Percentiles rank a stretch among this genome's conserved stretches.
Conservation (phyloP, 2,329 filamentous ascomycete species). For the Cladosporium sp. region DNA sequence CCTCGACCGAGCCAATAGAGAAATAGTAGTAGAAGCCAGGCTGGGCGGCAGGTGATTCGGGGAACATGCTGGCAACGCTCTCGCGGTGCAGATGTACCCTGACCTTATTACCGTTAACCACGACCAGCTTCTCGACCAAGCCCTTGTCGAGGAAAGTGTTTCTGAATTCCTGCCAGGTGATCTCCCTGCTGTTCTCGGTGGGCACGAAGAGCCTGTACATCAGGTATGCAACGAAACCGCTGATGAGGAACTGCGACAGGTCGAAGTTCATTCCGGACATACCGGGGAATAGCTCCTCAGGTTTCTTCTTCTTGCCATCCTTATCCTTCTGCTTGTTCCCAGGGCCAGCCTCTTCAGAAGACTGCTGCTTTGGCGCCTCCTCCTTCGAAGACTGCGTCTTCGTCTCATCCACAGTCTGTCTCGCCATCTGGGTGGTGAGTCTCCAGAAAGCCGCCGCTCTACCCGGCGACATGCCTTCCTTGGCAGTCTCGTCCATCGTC, state of each 20-base stretch:
- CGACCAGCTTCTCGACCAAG: slow-evolving; percentile 84
- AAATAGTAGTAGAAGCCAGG: slow-evolving; percentile 83
- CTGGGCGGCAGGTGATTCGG: slow-evolving; percentile 66
- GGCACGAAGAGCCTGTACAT: slow-evolving; percentile 63
- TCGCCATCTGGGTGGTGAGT: slow-evolving; percentile 54
- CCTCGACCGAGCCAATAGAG: slow-evolving; percentile 89
- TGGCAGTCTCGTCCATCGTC: slow-evolving; percentile 54
- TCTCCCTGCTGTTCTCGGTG: slow-evolving; percentile 66
- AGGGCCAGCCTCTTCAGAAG: slow-evolving; percentile 42
- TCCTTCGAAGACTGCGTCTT: slow-evolving; percentile 25
- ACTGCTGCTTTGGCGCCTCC: slow-evolving; percentile 37
- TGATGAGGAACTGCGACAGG: slow-evolving; percentile 52
- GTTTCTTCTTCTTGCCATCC: slow-evolving; percentile 36
- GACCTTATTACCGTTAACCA: slow-evolving; percentile 73
- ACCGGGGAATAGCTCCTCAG: slow-evolving; percentile 34
- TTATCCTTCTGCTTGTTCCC: slow-evolving; percentile 36
- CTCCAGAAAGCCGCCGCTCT: slow-evolving; percentile 60
- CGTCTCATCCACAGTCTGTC: slow-evolving; percentile 44
- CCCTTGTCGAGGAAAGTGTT: slow-evolving; percentile 95
- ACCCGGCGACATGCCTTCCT: slow-evolving; percentile 53
- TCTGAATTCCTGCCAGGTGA: slow-evolving; percentile 96
- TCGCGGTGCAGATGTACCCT: slow-evolving; percentile 76
- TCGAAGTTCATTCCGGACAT: slow-evolving; percentile 51
- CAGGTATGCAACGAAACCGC: slow-evolving; percentile 58
- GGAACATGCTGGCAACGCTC: slow-evolving; percentile 66